Evolutionary conservation across 805 yeast species (phyloP).

Genomic region (Barnettozyma californica): DNA sequence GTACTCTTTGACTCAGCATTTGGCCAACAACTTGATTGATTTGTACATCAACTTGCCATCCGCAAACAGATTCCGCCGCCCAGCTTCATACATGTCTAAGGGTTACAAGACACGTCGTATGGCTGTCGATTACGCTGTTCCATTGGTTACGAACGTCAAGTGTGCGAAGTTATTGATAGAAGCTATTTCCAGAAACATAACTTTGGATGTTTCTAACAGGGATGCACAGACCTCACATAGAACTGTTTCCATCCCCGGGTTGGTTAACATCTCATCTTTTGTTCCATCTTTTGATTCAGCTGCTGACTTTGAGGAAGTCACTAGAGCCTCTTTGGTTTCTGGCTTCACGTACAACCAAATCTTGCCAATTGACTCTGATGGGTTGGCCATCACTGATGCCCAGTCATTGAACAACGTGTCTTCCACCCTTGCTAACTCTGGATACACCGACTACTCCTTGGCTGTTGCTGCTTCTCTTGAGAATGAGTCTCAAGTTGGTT

Average conservation of each 20-base stretch:
- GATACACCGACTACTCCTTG: constrained; percentile 78
- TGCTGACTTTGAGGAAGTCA: constrained; percentile 56
- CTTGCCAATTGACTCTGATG: constrained; percentile 64
- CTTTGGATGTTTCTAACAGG: constrained; percentile 64
- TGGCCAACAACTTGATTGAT: constrained; percentile 95
- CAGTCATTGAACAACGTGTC: constrained; percentile 61
- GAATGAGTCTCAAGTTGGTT: constrained; percentile 57
- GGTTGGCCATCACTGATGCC: constrained; percentile 59
- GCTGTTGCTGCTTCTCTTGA: constrained; percentile 76
- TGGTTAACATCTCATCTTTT: constrained; percentile 75
- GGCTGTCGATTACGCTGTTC: constrained; percentile 99
- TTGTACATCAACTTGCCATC: constrained; percentile 96
- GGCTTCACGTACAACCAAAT: constrained; percentile 87
- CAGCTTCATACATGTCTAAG: constrained; percentile 94
- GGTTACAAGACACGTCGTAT: constrained; percentile 98
- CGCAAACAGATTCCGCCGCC: constrained; percentile 95
- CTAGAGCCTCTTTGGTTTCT: constrained; percentile 68
- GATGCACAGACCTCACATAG: constrained; percentile 91
- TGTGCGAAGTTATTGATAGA: constrained; percentile 93
- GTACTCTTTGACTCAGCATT: constrained; percentile 91
- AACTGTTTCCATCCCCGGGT: constrained; percentile 79
- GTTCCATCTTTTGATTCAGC: constrained; percentile 58
- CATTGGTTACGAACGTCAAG: constrained; percentile 95
- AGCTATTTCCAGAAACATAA: constrained; percentile 70
- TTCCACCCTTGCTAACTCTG: constrained; percentile 44